Evolutionary conservation across 2,329 filamentous ascomycete species (phyloP), one percentile per base, ranked within the genome.

Genomic region (Neurospora sp.): DNA sequence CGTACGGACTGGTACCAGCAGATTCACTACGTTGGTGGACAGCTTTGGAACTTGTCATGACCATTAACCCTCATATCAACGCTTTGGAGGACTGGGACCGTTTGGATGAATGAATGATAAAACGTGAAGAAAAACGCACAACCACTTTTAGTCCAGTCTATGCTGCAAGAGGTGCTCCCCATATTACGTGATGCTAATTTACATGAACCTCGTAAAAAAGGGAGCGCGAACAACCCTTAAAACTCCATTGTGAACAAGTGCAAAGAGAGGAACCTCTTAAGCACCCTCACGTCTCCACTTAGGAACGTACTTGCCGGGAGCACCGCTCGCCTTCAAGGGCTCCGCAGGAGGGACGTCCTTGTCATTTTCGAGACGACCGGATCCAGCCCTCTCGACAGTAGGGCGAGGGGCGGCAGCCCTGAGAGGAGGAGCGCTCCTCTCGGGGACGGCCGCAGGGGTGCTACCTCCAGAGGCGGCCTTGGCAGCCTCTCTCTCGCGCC

Each of bases 241-340:
- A 71, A 71, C 71, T 68, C 52, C 69, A 33, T 39, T 46, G 68
- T 52, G 58, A 69, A 66, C 69, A 58, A 38, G 68, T 66, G 66
- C n/a, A 42, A 69, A 67, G 67, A 19, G 66, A 42, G n/a, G n/a
- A n/a, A 66, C 15, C 66, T 68, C 58, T 62, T 38, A 71, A 23
- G 73, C 74, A 67, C 69, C 72, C n/a, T 75, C 75, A 36, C 76
- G 76, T 52, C 74, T 74, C 70, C 73, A 78, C 75, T 75, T 81
- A 68, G 88, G 88, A 76, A 90, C 85, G 80, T 84, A 90, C 79
- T 88, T 90, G 75, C 87, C 87, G 66, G 85, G 76, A 38, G 80
- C 82, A 58, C 87, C 85, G 58, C 84, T 83, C 17, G 87, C 79
- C 76, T 84, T 85, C 71, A 87, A 80, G 67, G 82, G 74, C 80